These are phyloP conservation scores for Gossypium davidsonii DNA, from an alignment of 441 rosid genomes.

Conservation along the genomic window DNA sequence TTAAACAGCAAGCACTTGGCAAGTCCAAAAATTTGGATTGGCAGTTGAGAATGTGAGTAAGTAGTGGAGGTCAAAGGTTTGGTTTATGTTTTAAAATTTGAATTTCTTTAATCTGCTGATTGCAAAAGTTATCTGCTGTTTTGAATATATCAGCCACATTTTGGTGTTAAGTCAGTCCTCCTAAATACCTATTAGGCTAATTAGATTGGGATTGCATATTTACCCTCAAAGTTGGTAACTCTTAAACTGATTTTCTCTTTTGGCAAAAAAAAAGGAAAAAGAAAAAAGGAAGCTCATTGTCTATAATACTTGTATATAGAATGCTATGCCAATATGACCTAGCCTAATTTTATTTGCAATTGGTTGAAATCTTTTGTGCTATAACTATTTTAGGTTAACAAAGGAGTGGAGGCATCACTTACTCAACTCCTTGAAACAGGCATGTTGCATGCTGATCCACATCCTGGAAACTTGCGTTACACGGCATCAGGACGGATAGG, in stretches of 20 bases:
- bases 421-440: slow-evolving; percentile 96
- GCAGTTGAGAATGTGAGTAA: not conserved
- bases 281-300: not conserved
- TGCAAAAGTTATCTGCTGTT: not conserved
- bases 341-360: slow-evolving; percentile 12
- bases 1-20: not conserved
- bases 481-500: slow-evolving; percentile 76
- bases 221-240: not conserved
- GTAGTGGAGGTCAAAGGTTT: not conserved
- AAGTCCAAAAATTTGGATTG: not conserved
- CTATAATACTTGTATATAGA: not conserved
- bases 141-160: not conserved
- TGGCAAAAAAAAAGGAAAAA: not conserved
- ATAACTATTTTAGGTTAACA: slow-evolving; percentile 53
- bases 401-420: slow-evolving; percentile 87
- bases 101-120: not conserved
- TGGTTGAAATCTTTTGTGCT: slow-evolving; percentile 13
- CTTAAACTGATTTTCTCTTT: not conserved
- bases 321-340: slow-evolving; percentile 7
- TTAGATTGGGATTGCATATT: slow-evolving; percentile 7
- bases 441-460: slow-evolving; percentile 94
- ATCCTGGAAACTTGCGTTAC: slow-evolving; percentile 93
- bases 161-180: not conserved
- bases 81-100: not conserved
- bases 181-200: not conserved